phyloP scores from a whole-genome alignment of 257 asterid species.

The Solanum dulcamara region DNA sequence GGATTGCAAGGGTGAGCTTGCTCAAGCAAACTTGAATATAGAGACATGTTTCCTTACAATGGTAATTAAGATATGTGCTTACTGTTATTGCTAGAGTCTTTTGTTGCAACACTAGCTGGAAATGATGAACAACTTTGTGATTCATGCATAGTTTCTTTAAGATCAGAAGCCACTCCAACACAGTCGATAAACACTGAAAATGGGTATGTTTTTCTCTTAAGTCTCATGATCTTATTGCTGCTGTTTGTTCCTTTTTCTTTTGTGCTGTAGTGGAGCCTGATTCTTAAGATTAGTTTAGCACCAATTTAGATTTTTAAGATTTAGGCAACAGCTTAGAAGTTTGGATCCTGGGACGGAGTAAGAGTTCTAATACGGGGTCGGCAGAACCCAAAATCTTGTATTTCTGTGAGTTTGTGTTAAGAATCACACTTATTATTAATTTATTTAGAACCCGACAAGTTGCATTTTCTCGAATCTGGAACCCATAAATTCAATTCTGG shows the following conservation, averaged over 20 bases:
- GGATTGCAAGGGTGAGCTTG: conserved; percentile 61
- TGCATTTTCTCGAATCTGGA: not conserved
- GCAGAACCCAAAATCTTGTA: not conserved
- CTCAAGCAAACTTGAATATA: not conserved
- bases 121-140: conserved; percentile 76
- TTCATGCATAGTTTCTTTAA: conserved; percentile 54
- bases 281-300: not conserved
- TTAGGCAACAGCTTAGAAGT: not conserved
- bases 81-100: conserved; percentile 44
- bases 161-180: conserved; percentile 44
- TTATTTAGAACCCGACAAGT: not conserved
- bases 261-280: not conserved
- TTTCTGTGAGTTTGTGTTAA: not conserved
- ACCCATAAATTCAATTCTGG: not conserved
- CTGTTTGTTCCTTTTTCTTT: not conserved
- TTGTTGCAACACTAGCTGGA: conserved; percentile 71
- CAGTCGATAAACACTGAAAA: conserved; percentile 11
- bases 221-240: not conserved
- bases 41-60: conserved; percentile 6
- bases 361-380: not conserved
- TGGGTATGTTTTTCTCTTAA: conserved; percentile 11
- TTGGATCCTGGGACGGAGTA: not conserved
- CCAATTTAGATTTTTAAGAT: not conserved
- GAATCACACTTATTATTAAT: not conserved
- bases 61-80: conserved; percentile 1